Evolutionary conservation across 2,329 filamentous ascomycete genomes (phyloP).

Genomic region (Aschersonia sp.): DNA sequence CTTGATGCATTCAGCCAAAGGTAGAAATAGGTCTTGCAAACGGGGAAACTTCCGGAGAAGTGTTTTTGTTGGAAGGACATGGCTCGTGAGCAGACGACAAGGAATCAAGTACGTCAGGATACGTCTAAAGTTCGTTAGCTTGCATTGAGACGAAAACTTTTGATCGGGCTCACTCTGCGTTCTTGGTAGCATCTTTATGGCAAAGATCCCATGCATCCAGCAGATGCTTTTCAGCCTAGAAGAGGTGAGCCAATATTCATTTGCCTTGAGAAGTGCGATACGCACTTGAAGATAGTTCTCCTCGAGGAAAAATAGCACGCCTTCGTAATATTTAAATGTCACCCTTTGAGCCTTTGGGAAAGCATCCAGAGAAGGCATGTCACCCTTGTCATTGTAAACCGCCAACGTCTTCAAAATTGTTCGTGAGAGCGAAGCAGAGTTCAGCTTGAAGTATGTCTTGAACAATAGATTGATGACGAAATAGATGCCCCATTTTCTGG

Average conservation of each 20-base stretch:
- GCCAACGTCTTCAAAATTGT: constrained; percentile 77
- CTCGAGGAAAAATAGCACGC: constrained; percentile 84
- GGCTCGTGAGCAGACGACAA: constrained; percentile 77
- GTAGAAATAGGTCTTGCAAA: constrained; percentile 64
- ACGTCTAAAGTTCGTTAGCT: constrained; percentile 38
- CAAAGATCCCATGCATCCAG: constrained; percentile 73
- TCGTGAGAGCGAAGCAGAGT: constrained; percentile 76
- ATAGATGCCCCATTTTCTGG: constrained; percentile 96
- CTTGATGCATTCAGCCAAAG: constrained; percentile 66
- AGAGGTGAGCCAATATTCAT: background rate
- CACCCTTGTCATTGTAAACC: constrained; percentile 53
- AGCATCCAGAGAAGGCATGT: constrained; percentile 64
- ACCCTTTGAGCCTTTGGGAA: constrained; percentile 88
- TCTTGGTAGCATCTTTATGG: constrained; percentile 54
- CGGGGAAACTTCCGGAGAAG: constrained; percentile 64
- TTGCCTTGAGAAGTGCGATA: background rate
- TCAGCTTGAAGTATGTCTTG: constrained; percentile 96
- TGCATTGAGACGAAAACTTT: background rate
- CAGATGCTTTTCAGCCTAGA: constrained; percentile 63
- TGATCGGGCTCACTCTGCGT: constrained; percentile 56
- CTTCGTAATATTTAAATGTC: constrained; percentile 92
- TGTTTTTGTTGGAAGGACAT: constrained; percentile 60
- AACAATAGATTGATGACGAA: constrained; percentile 89
- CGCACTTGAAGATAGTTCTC: constrained; percentile 74
- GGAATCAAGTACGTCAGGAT: constrained; percentile 94